Evolutionary conservation across 176 grass and related monocot species (phyloP).

Genomic region (Bonia amplexicaulis): DNA sequence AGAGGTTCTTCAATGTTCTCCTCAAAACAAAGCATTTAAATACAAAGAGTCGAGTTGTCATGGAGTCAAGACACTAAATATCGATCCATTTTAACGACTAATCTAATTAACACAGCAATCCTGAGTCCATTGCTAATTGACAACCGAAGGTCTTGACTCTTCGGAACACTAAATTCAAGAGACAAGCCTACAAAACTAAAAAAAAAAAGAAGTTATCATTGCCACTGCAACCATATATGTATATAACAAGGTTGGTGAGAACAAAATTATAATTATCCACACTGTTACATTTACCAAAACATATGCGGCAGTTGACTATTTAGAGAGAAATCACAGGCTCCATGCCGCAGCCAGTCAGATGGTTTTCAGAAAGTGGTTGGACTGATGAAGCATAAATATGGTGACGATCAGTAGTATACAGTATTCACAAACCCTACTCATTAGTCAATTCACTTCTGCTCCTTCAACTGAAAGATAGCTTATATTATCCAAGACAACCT

Average conservation of each 20-base stretch:
- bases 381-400: neutral
- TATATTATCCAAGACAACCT: neutral
- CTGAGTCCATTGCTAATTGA: neutral
- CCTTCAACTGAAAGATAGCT: neutral
- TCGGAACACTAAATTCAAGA: neutral
- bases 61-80: neutral
- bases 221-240: neutral
- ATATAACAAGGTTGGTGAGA: neutral
- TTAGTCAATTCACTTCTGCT: neutral
- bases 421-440: neutral
- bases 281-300: neutral
- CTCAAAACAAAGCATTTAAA: neutral
- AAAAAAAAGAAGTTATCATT: neutral
- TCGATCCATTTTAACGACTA: neutral
- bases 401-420: neutral
- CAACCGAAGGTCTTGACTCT: neutral
- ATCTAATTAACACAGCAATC: neutral
- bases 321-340: neutral
- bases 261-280: neutral
- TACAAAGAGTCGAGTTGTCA: neutral
- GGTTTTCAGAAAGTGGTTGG: neutral
- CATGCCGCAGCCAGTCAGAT: neutral
- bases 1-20: neutral
- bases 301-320: neutral
- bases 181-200: neutral